These are phyloP conservation scores for Chlorella sorokiniana DNA, from an alignment of 139 green algal species.

Conservation along the genomic window DNA sequence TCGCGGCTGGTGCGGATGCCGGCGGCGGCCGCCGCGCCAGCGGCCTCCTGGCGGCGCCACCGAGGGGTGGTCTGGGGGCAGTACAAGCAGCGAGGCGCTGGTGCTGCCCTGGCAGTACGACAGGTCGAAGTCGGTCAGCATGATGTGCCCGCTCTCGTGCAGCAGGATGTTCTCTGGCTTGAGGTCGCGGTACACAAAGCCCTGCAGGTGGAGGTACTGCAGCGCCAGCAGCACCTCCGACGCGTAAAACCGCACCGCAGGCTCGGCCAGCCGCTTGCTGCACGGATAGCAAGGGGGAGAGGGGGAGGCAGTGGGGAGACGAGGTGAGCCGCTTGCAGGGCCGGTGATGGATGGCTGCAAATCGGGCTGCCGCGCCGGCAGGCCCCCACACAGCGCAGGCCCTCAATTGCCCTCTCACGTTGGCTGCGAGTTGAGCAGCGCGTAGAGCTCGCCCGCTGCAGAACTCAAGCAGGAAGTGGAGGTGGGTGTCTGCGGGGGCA, in stretches of 20 bases:
- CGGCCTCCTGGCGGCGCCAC: too few species aligned
- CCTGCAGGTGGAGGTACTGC: slow-evolving; percentile 97
- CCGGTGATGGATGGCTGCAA: neutral
- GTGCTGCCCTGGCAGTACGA: slow-evolving; percentile 74
- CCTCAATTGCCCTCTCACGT: neutral
- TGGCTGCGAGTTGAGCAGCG: slow-evolving; percentile 71
- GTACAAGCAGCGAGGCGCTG: slow-evolving; percentile 20
- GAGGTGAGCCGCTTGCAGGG: too few species aligned
- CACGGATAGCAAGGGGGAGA: neutral
- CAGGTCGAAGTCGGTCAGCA: slow-evolving; percentile 99
- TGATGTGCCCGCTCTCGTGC: slow-evolving; percentile 84
- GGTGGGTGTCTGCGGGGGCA: slow-evolving; percentile 67
- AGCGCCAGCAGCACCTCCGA: slow-evolving; percentile 95
- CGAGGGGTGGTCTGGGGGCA: neutral
- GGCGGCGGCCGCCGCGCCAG: neutral
- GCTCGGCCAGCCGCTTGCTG: slow-evolving; percentile 79
- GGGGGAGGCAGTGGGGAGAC: too few species aligned
- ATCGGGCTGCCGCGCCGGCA: neutral
- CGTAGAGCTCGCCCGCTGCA: slow-evolving; percentile 86
- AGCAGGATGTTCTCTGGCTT: slow-evolving; percentile 99
- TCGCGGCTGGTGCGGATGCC: neutral
- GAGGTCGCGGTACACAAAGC: slow-evolving; percentile 95
- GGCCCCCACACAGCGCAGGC: neutral
- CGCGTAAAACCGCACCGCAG: slow-evolving; percentile 86
- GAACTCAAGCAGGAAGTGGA: slow-evolving; percentile 85